A percentile compares a stretch with the other conserved stretches of the same genome.
Conservation (phyloP, 441 rosid genomes). For the Erodium trifolium region DNA sequence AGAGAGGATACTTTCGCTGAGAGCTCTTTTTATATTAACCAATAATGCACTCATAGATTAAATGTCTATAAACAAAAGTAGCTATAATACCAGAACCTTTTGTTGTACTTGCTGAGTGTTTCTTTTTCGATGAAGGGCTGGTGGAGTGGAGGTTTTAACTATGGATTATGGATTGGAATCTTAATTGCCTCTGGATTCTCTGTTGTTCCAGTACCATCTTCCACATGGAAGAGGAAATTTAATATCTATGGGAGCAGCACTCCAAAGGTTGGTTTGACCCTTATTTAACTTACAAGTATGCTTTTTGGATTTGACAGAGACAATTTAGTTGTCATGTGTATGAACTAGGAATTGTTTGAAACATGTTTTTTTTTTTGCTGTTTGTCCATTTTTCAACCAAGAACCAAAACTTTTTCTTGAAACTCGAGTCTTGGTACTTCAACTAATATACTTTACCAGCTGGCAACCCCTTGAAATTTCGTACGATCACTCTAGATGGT, state of each 20-base stretch:
- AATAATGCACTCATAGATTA: too few species aligned
- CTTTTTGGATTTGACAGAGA: not conserved
- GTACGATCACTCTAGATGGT: slow-evolving; percentile 8
- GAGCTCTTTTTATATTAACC: too few species aligned
- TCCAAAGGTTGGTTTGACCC: slow-evolving; percentile 40
- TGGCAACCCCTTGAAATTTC: slow-evolving; percentile 8
- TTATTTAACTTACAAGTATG: not conserved
- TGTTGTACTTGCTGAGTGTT: slow-evolving; percentile 11
- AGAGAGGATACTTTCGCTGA: too few species aligned
- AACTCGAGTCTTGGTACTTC: too few species aligned
- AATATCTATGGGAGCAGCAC: slow-evolving; percentile 39
- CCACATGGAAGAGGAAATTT: slow-evolving; percentile 57
- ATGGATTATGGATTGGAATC: slow-evolving; percentile 81
- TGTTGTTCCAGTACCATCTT: slow-evolving; percentile 71
- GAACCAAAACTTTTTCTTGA: too few species aligned
- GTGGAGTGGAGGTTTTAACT: slow-evolving; percentile 88
- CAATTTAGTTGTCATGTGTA: not conserved
- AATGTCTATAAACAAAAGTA: too few species aligned
- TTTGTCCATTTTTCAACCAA: too few species aligned
- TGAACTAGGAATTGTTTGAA: too few species aligned
- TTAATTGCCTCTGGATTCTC: slow-evolving; percentile 80
- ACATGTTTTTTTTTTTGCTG: too few species aligned
- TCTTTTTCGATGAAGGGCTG: slow-evolving; percentile 53
- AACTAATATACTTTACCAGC: not conserved
- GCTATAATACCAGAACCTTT: too few species aligned